A percentile compares a stretch with the other conserved stretches of the same genome.
Evolutionary conservation across 176 grass and related monocot species (phyloP).

Genomic region (Hsuehochloa calcarea): DNA sequence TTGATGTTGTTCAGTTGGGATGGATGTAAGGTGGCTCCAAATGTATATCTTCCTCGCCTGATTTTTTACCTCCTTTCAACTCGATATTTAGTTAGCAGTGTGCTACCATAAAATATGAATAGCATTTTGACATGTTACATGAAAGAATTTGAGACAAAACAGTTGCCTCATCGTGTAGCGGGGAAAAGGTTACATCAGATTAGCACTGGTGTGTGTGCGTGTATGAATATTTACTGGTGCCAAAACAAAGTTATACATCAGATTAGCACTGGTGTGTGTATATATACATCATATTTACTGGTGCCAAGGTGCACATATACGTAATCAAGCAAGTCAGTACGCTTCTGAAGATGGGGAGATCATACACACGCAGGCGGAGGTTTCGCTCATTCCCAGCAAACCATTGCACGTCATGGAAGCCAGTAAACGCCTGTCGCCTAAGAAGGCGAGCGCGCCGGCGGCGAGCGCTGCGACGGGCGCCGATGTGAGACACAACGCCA

Average conservation of each 20-base stretch:
- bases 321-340: too few relatives aligned
- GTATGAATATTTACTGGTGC: too few relatives aligned
- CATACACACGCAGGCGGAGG: too few relatives aligned
- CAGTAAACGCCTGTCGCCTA: too few relatives aligned
- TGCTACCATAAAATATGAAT: not conserved
- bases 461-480: not conserved
- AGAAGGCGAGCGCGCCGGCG: conserved; percentile 25
- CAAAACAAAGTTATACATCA: not conserved
- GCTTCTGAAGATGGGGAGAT: too few relatives aligned
- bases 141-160: not conserved
- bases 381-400: not conserved
- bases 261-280: not conserved
- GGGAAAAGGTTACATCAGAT: not conserved
- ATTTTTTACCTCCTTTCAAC: not conserved
- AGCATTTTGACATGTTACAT: not conserved
- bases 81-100: not conserved
- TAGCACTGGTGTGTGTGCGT: not conserved
- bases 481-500: not conserved
- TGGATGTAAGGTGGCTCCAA: conserved; percentile 16
- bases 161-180: not conserved
- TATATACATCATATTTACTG: too few relatives aligned
- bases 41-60: conserved; percentile 16
- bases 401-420: not conserved
- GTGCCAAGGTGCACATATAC: too few relatives aligned
- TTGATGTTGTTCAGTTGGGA: not conserved